Conservation (phyloP, 805 yeast species). For the Candida peoriensis region DNA sequence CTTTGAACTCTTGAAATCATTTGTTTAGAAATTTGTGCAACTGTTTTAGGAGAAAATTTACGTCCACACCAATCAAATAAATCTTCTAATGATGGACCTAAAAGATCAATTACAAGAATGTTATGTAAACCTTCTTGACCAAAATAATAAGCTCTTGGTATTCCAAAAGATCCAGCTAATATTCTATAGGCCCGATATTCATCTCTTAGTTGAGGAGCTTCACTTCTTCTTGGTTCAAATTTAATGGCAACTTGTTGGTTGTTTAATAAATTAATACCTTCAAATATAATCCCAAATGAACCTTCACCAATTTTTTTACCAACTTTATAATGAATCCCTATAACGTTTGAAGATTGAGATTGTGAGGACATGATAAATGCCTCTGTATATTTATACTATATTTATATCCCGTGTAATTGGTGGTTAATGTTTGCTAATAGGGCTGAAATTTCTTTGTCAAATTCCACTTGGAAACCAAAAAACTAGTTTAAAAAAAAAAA, state of each 20-base stretch:
- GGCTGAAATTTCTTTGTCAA: no score
- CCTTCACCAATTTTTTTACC: constrained; percentile 99
- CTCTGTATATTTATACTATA: no score
- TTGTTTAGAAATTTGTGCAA: constrained; percentile 89
- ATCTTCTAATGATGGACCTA: constrained; percentile 96
- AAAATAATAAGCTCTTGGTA: constrained; percentile 95
- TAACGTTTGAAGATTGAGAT: constrained; percentile 32
- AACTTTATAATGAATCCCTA: constrained; percentile 93
- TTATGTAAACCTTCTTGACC: constrained; percentile 98
- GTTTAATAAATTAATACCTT: constrained; percentile 88
- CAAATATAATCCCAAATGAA: constrained; percentile 95
- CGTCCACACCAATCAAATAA: constrained; percentile 98
- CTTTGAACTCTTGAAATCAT: constrained; percentile 85
- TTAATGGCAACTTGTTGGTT: constrained; percentile 94
- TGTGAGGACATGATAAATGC: no score
- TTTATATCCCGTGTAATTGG: no score
- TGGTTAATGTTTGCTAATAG: no score
- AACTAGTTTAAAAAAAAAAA: no score
- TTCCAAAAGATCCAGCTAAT: constrained; percentile 74
- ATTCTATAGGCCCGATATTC: constrained; percentile 95
- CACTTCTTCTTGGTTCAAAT: constrained; percentile 94
- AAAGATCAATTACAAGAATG: constrained; percentile 85
- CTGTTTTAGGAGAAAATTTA: constrained; percentile 80
- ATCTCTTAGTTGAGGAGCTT: constrained; percentile 95
- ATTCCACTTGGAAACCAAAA: no score